Base-by-base conservation (phyloP, 2,329 filamentous ascomycete genomes). In the Claviceps monticola region DNA sequence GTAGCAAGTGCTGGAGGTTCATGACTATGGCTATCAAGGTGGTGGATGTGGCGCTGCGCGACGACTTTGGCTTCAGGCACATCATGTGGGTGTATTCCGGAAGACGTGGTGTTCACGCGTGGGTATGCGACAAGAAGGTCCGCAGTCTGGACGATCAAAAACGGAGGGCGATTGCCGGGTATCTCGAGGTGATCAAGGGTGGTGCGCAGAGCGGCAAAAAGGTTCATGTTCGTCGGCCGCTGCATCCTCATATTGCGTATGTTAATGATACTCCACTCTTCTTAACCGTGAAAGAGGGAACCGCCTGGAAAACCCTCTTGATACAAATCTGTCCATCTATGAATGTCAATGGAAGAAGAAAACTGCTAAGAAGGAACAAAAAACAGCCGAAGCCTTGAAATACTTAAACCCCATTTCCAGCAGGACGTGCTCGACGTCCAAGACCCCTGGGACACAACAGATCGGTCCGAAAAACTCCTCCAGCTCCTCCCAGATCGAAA, bases 11-110 rank as follows among this genome's bases (percentile, higher is more conserved):
- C 71, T 98, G 93, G 93, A 77, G 85, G 48, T 98, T 97, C 67
- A 94, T 95, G 60, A 95, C 88, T 23, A 97, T 98, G 89, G 87
- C 93, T 7, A 91, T 98, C 65, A 93, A 94, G 64, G 88, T 96
- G 16, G 76, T 97, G 13, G 91, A 97, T 65, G 76, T 80, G 13
- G 89, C 90, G 0, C 68, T 98, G 59, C 78, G 89, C 50, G 88
- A 97, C 19, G 93, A 98, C 67, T 96, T 98, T 70, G 93, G 90
- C 46, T 98, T 96, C 69, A 83, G 86, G 64, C 91, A 98, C 68
- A 91, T 98, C 62, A 77, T 98, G 67, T 98, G 93, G 93, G 90
- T 98, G 6, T 98, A 98, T 68, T 98, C 93, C 0, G 93, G 93
- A 59, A 85, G 93, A 68, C 82, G 93, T 76, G 93, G 93, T 71